phyloP scores from a whole-genome alignment of 2,329 filamentous ascomycete genomes.

The Trichoderma hamatum region DNA sequence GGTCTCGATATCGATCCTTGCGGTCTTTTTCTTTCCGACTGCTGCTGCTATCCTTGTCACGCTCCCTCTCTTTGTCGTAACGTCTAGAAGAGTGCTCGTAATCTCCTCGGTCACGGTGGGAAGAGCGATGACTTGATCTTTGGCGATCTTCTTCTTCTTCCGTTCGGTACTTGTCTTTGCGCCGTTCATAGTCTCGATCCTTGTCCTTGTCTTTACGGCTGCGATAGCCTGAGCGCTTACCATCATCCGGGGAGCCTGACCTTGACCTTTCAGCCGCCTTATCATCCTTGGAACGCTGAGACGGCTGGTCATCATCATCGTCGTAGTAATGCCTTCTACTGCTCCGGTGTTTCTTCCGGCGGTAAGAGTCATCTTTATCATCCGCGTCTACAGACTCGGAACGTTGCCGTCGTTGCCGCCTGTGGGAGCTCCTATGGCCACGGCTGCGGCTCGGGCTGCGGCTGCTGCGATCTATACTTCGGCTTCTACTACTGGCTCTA shows the following conservation, averaged over 20 bases:
- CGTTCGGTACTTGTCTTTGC: constrained; percentile 49
- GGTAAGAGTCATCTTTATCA: constrained; percentile 50
- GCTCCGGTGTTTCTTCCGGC: constrained; percentile 55
- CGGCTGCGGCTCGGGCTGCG: constrained; percentile 48
- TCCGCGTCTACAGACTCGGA: constrained; percentile 56
- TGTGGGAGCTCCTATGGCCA: constrained; percentile 51
- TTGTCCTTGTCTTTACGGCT: constrained; percentile 61
- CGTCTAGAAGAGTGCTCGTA: constrained; percentile 39
- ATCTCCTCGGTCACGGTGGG: constrained; percentile 48
- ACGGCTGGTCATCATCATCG: constrained; percentile 52
- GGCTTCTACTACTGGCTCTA: constrained; percentile 39
- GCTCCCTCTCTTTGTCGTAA: constrained; percentile 45
- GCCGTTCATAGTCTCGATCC: constrained; percentile 46
- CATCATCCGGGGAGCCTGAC: constrained; percentile 65
- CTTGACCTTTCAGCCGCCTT: constrained; percentile 60
- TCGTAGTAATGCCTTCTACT: constrained; percentile 47
- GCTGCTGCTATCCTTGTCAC: constrained; percentile 38
- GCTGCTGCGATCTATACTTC: constrained; percentile 41
- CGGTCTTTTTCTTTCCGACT: constrained; percentile 38
- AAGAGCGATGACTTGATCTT: constrained; percentile 47
- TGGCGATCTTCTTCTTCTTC: constrained; percentile 51
- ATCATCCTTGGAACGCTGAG: constrained; percentile 43
- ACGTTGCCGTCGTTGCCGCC: constrained; percentile 55
- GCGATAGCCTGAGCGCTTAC: constrained; percentile 60
- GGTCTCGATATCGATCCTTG: constrained; percentile 44